phyloP scores from a whole-genome alignment of 768 basidiomycete genomes.

The Solioccasus polychromus region DNA sequence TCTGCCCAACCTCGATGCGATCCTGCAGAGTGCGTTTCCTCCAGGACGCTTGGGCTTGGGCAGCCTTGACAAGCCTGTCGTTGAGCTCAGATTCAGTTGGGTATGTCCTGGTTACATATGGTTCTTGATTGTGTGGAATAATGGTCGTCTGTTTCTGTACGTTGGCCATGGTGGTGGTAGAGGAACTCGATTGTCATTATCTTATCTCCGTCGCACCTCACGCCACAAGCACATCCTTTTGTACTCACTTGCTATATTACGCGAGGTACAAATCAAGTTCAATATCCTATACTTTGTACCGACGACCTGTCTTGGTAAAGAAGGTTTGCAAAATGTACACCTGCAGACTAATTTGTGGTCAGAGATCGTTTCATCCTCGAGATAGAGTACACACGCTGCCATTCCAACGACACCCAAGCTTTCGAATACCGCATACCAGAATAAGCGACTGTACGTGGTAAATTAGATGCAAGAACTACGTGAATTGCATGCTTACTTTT shows the following conservation, averaged over 20 bases:
- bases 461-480: background rate
- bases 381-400: conserved; percentile 66
- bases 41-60: conserved; percentile 76
- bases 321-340: conserved; percentile 93
- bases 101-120: conserved; percentile 58
- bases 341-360: conserved; percentile 56
- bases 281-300: conserved; percentile 73
- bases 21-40: conserved; percentile 53
- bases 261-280: conserved; percentile 8
- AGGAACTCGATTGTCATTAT: conserved; percentile 2
- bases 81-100: conserved; percentile 61
- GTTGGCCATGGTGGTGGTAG: conserved; percentile 17
- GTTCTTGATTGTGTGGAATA: conserved; percentile 71
- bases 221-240: too few species aligned
- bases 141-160: conserved; percentile 70
- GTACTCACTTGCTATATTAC: background rate
- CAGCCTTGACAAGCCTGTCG: conserved; percentile 50
- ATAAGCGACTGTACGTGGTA: conserved; percentile 60
- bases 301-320: conserved; percentile 90
- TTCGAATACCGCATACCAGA: conserved; percentile 91
- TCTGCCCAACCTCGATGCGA: conserved; percentile 66
- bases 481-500: conserved; percentile 50
- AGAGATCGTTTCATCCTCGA: conserved; percentile 7
- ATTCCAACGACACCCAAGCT: conserved; percentile 75
- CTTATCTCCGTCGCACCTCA: conserved; percentile 4